These are phyloP conservation scores for Trifolium subterraneum DNA, from an alignment of 306 rosid species.

Conservation along the genomic window DNA sequence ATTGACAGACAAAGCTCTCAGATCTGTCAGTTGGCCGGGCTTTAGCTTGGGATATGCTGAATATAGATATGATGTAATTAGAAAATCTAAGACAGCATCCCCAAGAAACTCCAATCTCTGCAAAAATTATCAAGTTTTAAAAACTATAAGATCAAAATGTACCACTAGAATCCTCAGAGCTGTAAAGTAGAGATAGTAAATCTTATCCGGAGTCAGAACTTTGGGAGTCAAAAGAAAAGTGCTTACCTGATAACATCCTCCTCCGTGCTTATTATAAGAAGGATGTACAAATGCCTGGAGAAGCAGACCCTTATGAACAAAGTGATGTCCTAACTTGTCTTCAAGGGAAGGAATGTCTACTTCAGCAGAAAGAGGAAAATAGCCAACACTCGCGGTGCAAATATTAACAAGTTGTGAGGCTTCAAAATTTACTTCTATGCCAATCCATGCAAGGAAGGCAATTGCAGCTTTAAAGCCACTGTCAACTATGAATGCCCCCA, in stretches of 20 bases:
- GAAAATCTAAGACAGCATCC: conserved; percentile 93
- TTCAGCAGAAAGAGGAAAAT: conserved; percentile 59
- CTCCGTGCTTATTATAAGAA: conserved; percentile 84
- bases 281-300: conserved; percentile 94
- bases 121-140: conserved; percentile 41
- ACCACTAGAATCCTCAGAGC: conserved; percentile 4
- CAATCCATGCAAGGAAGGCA: conserved; percentile 85
- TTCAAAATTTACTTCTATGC: conserved; percentile 73
- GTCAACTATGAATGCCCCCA: conserved; percentile 92
- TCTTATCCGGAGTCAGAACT: conserved; percentile 16
- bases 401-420: conserved; percentile 66
- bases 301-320: conserved; percentile 78
- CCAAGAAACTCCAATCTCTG: conserved; percentile 98
- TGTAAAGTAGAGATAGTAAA: conserved; percentile 31
- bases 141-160: conserved; percentile 28
- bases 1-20: conserved; percentile 81
- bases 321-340: conserved; percentile 61
- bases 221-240: conserved; percentile 31
- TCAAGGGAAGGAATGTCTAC: conserved; percentile 68
- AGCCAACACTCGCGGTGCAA: conserved; percentile 64
- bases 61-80: conserved; percentile 88
- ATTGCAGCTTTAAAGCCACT: conserved; percentile 92
- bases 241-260: conserved; percentile 93
- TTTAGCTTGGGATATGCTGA: conserved; percentile 87
- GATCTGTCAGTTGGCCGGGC: conserved; percentile 95